phyloP scores from a whole-genome alignment of 2,329 filamentous ascomycete species.

The Aspergillus sp. region DNA sequence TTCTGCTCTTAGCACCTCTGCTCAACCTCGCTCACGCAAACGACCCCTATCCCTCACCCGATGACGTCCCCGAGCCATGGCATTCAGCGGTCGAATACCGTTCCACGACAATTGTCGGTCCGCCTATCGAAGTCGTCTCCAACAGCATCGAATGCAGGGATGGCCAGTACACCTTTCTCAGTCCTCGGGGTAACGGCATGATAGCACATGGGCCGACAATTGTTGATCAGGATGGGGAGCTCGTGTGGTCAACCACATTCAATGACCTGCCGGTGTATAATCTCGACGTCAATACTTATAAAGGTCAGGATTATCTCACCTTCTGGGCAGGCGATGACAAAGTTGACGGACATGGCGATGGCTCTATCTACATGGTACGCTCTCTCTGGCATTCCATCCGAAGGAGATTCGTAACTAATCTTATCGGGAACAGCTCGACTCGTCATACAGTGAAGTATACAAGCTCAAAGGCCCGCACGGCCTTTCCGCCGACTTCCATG shows the following conservation, averaged over 20 bases:
- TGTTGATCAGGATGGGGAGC: conserved; percentile 48
- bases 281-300: conserved; percentile 51
- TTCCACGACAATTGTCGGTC: conserved; percentile 29
- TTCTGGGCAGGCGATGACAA: conserved; percentile 57
- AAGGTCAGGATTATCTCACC: conserved; percentile 51
- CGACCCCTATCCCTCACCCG: conserved; percentile 22
- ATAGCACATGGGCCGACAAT: conserved; percentile 49
- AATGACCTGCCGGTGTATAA: conserved; percentile 49
- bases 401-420: not conserved
- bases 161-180: conserved; percentile 46
- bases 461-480: conserved; percentile 44
- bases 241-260: conserved; percentile 50
- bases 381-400: not conserved
- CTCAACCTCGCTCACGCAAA: conserved; percentile 13
- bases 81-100: conserved; percentile 31
- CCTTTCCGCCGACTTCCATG: conserved; percentile 47
- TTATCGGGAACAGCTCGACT: conserved; percentile 31
- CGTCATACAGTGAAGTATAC: conserved; percentile 40
- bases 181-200: conserved; percentile 42
- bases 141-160: conserved; percentile 41
- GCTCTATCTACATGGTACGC: conserved; percentile 52
- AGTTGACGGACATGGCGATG: conserved; percentile 51
- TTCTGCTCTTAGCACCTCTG: conserved; percentile 5
- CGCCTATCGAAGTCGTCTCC: conserved; percentile 31
- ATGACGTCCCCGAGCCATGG: conserved; percentile 26